Percentiles rank a stretch among this genome's conserved stretches.
Conservation (phyloP, 2,329 filamentous ascomycete genomes). For the Cercospora sesami region DNA sequence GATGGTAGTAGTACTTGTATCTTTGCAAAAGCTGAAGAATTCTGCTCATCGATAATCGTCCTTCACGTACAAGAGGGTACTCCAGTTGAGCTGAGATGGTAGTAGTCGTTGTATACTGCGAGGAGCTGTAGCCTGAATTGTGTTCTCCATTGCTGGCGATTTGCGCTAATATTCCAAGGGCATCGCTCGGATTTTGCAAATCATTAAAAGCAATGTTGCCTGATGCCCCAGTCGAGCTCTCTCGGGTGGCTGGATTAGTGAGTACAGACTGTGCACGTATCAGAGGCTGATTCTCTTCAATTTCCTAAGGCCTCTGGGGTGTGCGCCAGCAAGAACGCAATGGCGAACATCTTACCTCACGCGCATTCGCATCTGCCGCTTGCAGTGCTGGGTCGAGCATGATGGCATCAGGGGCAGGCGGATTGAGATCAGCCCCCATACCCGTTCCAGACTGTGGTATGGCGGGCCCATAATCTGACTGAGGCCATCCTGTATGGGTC, state of each 20-base stretch:
- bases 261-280: slow-evolving; percentile 12
- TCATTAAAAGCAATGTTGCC: slow-evolving; percentile 43
- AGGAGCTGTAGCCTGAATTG: slow-evolving; percentile 4
- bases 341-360: slow-evolving; percentile 14
- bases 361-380: slow-evolving; percentile 26
- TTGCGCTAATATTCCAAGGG: slow-evolving; percentile 50
- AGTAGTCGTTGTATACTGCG: slow-evolving; percentile 1
- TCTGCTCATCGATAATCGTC: slow-evolving; percentile 46
- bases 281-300: slow-evolving; percentile 7
- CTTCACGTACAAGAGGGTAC: slow-evolving; percentile 48
- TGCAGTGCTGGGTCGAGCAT: slow-evolving; percentile 37
- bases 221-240: slow-evolving; percentile 34
- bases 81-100: slow-evolving; percentile 35
- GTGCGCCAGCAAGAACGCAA: neutral
- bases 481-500: slow-evolving; percentile 14
- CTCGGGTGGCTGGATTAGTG: slow-evolving; percentile 27
- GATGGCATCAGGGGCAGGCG: slow-evolving; percentile 29
- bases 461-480: slow-evolving; percentile 12
- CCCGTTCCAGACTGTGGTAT: slow-evolving; percentile 11
- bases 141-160: slow-evolving; percentile 44
- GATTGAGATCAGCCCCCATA: slow-evolving; percentile 19
- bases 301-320: no score
- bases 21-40: slow-evolving; percentile 57
- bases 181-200: slow-evolving; percentile 52
- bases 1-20: slow-evolving; percentile 66